These are phyloP conservation scores for Chloromonas sp. DNA, from an alignment of 163 green algal species.

Conservation along the genomic window DNA sequence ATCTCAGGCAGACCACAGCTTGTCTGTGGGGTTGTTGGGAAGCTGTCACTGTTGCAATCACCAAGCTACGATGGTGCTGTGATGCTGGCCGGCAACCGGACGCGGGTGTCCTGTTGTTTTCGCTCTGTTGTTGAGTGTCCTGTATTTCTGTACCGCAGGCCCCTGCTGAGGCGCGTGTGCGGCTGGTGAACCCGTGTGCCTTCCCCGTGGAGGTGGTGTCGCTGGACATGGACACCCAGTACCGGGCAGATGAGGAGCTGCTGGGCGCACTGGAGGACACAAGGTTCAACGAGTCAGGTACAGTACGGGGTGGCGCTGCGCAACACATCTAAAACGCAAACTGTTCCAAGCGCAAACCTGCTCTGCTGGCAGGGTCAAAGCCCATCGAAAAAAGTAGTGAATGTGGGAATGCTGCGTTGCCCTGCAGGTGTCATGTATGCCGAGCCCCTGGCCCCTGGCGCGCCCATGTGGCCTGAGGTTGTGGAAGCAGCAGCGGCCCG, in stretches of 20 bases:
- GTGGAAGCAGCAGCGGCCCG: constrained; percentile 24
- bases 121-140: not conserved
- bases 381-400: not conserved
- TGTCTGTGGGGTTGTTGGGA: not conserved
- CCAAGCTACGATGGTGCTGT: not conserved
- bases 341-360: not conserved
- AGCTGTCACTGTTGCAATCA: too few relatives aligned
- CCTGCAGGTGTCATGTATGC: constrained; percentile 26
- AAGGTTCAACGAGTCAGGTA: not conserved
- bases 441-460: constrained; percentile 38
- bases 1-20: too few relatives aligned
- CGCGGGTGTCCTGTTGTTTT: not conserved
- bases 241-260: constrained; percentile 56
- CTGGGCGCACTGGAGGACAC: constrained; percentile 42
- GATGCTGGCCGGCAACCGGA: not conserved
- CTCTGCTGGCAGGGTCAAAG: not conserved
- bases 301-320: not conserved
- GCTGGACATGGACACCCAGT: constrained; percentile 66
- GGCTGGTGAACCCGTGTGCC: constrained; percentile 53
- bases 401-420: too few relatives aligned
- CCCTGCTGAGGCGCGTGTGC: constrained; percentile 38
- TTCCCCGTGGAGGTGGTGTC: constrained; percentile 69
- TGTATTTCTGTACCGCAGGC: constrained; percentile 20
- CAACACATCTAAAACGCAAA: not conserved
- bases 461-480: constrained; percentile 49